Conservation (phyloP, 2,329 filamentous ascomycete species). For the Chrysosphaeria jannelii region DNA sequence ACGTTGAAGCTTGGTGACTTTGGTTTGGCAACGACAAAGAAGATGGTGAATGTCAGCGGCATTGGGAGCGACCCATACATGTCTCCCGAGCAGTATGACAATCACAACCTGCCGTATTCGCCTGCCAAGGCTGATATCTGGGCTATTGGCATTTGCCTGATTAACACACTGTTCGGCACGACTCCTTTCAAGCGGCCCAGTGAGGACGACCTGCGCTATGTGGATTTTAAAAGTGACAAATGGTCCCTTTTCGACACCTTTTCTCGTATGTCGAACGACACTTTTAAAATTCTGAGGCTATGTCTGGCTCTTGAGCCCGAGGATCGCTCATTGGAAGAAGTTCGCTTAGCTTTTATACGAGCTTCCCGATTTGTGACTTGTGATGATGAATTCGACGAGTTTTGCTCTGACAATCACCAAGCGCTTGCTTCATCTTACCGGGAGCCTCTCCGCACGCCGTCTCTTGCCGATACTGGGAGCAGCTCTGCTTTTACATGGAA, state of each 20-base stretch:
- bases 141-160: conserved; percentile 85
- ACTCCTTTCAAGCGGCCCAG: conserved; percentile 87
- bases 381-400: conserved; percentile 76
- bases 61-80: conserved; percentile 98
- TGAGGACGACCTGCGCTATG: conserved; percentile 69
- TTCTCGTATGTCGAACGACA: conserved; percentile 94
- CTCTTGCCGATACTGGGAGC: conserved; percentile 72
- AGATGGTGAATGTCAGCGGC: conserved; percentile 74
- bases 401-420: conserved; percentile 57
- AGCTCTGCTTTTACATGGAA: conserved; percentile 81
- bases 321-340: conserved; percentile 54
- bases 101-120: conserved; percentile 61
- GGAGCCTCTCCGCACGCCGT: conserved; percentile 83
- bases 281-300: conserved; percentile 73
- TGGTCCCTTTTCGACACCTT: conserved; percentile 96
- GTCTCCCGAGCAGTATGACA: conserved; percentile 94
- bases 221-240: conserved; percentile 77
- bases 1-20: conserved; percentile 94
- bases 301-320: conserved; percentile 75
- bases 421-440: conserved; percentile 53
- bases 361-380: conserved; percentile 79
- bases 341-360: conserved; percentile 48
- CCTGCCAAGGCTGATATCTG: conserved; percentile 85
- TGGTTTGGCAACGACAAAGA: conserved; percentile 64
- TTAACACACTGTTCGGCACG: conserved; percentile 88